Conservation (phyloP, 2,329 filamentous ascomycete species). For the Sporothrix humicola region DNA sequence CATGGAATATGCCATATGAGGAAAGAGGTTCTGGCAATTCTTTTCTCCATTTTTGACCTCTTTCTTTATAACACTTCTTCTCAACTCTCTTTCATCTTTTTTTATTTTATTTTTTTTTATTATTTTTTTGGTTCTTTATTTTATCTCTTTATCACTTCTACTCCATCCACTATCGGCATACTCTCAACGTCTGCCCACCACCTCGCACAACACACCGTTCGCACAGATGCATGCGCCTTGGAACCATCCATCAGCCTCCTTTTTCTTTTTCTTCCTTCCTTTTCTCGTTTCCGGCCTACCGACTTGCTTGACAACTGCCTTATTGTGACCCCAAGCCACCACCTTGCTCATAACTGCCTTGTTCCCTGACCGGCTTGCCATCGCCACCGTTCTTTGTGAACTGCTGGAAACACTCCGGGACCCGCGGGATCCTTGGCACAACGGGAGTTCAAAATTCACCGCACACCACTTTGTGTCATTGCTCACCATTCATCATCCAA, state of each 20-base stretch:
- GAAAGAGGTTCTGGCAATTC: background rate
- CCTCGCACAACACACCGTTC: background rate
- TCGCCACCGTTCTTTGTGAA: slow-evolving; percentile 15
- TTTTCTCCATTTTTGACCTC: background rate
- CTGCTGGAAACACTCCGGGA: background rate
- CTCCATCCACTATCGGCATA: background rate
- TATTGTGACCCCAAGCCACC: too few species aligned
- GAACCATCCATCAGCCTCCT: slow-evolving; percentile 10
- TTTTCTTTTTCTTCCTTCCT: slow-evolving; percentile 26
- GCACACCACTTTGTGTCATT: too few species aligned
- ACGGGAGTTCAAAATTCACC: background rate
- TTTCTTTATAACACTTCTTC: background rate
- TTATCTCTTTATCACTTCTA: background rate
- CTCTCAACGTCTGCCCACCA: slow-evolving; percentile 9
- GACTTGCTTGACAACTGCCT: background rate
- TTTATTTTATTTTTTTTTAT: background rate
- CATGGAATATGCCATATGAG: slow-evolving; percentile 1
- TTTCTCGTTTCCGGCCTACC: slow-evolving; percentile 1
- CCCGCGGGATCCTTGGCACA: slow-evolving; percentile 3
- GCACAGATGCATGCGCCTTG: slow-evolving; percentile 12
- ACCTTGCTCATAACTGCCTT: background rate
- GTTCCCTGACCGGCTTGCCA: slow-evolving; percentile 21
- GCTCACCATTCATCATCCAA: background rate
- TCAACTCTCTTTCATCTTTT: background rate
- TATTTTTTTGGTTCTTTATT: background rate